Evolutionary conservation across 495 filamentous ascomycete species (phyloP).

Genomic region (Penicillium fimorum): DNA sequence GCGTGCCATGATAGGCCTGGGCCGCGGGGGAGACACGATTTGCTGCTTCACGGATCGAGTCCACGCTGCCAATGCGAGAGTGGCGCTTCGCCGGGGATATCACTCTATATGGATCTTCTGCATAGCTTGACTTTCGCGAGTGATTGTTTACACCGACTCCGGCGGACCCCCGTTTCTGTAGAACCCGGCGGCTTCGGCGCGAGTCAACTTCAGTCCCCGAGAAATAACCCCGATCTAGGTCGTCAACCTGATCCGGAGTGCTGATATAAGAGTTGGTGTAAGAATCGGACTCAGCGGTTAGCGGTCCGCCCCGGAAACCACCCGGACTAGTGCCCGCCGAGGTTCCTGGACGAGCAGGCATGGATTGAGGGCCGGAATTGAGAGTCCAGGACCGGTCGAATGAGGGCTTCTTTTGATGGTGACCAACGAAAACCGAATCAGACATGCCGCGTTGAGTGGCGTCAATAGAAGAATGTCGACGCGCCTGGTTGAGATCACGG

Average conservation of each 20-base stretch:
- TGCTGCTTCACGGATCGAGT: conserved; percentile 49
- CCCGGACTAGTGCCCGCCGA: conserved; percentile 30
- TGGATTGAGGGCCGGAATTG: conserved; percentile 44
- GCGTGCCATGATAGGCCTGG: conserved; percentile 61
- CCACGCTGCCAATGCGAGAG: conserved; percentile 75
- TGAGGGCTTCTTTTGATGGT: conserved; percentile 79
- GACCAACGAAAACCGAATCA: conserved; percentile 24
- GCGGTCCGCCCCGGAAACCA: conserved; percentile 23
- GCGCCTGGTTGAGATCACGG: conserved; percentile 78
- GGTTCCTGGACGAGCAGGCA: conserved; percentile 38
- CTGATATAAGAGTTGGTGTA: conserved; percentile 14
- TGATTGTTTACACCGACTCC: conserved; percentile 46
- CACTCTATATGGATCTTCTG: conserved; percentile 57
- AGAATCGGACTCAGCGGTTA: conserved; percentile 30
- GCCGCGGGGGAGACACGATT: conserved; percentile 38
- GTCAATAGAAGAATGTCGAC: conserved; percentile 84
- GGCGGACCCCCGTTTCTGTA: conserved; percentile 72
- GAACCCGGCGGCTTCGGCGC: conserved; percentile 66
- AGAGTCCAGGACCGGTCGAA: conserved; percentile 91
- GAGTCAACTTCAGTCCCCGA: conserved; percentile 82
- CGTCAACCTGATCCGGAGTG: conserved; percentile 40
- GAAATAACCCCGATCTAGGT: conserved; percentile 90
- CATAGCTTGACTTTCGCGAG: conserved; percentile 67
- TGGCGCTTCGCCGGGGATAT: conserved; percentile 64
- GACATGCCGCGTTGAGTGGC: conserved; percentile 40